Evolutionary conservation across 2,329 filamentous ascomycete genomes (phyloP).

Genomic region (Claviceps digitariae): DNA sequence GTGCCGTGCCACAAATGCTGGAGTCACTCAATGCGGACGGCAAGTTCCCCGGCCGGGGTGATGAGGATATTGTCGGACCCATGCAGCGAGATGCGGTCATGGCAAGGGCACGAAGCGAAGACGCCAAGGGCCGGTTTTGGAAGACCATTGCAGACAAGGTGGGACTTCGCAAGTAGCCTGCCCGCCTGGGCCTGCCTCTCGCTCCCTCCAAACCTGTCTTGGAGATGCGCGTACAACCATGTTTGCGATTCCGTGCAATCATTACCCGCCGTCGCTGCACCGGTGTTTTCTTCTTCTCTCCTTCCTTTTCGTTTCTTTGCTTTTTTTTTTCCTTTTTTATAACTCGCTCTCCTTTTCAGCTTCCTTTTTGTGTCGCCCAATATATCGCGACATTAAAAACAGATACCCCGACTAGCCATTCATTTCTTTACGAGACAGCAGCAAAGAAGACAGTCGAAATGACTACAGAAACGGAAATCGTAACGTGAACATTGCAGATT

Average conservation of each 20-base stretch:
- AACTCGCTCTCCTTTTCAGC: no score
- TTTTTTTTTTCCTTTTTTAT: not conserved
- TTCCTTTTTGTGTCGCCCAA: constrained; percentile 2
- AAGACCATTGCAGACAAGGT: constrained; percentile 35
- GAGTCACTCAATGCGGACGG: constrained; percentile 56
- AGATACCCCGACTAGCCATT: not conserved
- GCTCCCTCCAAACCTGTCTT: not conserved
- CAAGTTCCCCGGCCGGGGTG: constrained; percentile 79
- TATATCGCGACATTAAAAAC: not conserved
- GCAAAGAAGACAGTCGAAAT: not conserved
- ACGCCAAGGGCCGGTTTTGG: constrained; percentile 34
- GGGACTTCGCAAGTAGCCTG: constrained; percentile 9
- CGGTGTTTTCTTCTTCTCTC: not conserved
- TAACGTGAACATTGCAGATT: not conserved
- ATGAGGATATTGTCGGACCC: constrained; percentile 85
- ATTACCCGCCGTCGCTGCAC: not conserved
- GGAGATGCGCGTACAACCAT: not conserved
- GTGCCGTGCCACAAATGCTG: constrained; percentile 54
- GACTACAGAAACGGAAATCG: not conserved
- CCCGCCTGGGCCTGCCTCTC: not conserved
- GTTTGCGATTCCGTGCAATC: not conserved
- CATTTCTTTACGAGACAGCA: not conserved
- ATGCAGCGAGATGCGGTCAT: constrained; percentile 56
- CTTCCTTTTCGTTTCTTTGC: not conserved
- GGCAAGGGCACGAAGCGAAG: constrained; percentile 30